phyloP scores from a whole-genome alignment of 2,329 filamentous ascomycete species.

The Hymenoscyphus linearis region DNA sequence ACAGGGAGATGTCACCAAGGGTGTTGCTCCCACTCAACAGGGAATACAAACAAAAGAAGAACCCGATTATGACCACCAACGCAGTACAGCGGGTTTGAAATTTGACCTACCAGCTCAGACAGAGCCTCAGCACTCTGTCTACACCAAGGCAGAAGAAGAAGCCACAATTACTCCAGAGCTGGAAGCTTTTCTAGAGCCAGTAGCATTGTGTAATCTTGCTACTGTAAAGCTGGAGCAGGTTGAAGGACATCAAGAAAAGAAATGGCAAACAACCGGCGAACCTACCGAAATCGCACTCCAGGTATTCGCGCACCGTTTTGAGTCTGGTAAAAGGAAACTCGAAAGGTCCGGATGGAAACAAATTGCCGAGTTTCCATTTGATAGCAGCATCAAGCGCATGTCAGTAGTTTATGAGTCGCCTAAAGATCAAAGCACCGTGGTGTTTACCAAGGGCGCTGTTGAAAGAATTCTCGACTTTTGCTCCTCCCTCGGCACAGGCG shows the following conservation, averaged over 20 bases:
- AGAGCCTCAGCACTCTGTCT: conserved; percentile 29
- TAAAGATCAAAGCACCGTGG: conserved; percentile 30
- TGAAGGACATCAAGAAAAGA: conserved; percentile 34
- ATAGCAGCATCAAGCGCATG: conserved; percentile 62
- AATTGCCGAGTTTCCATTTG: conserved; percentile 59
- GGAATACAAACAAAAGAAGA: conserved; percentile 27
- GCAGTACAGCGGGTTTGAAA: conserved; percentile 53
- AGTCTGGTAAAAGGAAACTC: conserved; percentile 41
- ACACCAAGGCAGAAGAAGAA: conserved; percentile 17
- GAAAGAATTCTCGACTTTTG: conserved; percentile 55
- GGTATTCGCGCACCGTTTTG: conserved; percentile 58
- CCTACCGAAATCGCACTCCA: conserved; percentile 64
- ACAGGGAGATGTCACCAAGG: conserved; percentile 40
- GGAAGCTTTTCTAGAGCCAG: conserved; percentile 45
- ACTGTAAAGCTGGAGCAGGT: conserved; percentile 38
- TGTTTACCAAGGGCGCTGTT: conserved; percentile 59
- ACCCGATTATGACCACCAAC: conserved; percentile 55
- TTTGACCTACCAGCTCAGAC: conserved; percentile 51
- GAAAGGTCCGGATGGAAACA: conserved; percentile 42
- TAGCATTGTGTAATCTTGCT: conserved; percentile 54
- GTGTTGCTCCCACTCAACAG: conserved; percentile 9
- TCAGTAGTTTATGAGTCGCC: conserved; percentile 50
- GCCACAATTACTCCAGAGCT: conserved; percentile 39
- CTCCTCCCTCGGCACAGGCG: conserved; percentile 38
- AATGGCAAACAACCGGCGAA: conserved; percentile 56